Evolutionary conservation across 164 flowering plant genomes (phyloP).

Genomic region (Platanus orientalis): DNA sequence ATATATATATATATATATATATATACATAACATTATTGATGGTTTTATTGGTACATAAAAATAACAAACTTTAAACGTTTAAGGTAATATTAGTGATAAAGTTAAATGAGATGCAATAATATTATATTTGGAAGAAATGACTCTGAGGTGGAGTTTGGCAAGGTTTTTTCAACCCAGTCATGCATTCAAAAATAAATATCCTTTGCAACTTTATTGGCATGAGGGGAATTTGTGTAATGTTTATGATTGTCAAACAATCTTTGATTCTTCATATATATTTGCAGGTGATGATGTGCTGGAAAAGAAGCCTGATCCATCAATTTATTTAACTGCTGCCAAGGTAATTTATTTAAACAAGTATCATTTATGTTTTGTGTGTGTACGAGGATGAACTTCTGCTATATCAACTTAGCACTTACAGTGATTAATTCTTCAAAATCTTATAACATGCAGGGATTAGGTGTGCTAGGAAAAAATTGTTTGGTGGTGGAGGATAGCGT

Average conservation of each 20-base stretch:
- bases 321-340: conserved; percentile 74
- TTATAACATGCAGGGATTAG: conserved; percentile 53
- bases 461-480: conserved; percentile 57
- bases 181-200: background rate
- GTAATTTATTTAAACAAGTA: conserved; percentile 23
- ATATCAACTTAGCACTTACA: background rate
- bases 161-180: background rate
- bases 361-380: background rate
- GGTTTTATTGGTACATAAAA: too few species aligned
- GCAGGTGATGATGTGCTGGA: conserved; percentile 92
- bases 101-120: too few species aligned
- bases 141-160: too few species aligned
- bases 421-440: background rate
- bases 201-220: background rate
- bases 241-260: background rate
- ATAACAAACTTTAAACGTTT: too few species aligned
- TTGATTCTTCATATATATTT: too few species aligned
- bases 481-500: conserved; percentile 94
- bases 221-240: background rate
- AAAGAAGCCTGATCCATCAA: conserved; percentile 95
- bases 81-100: too few species aligned
- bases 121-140: background rate
- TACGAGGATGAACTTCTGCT: background rate
- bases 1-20: too few species aligned
- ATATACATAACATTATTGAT: too few species aligned